Base-by-base conservation (phyloP, 192 early-diverging fungal species). In the Mortierella claussenii region DNA sequence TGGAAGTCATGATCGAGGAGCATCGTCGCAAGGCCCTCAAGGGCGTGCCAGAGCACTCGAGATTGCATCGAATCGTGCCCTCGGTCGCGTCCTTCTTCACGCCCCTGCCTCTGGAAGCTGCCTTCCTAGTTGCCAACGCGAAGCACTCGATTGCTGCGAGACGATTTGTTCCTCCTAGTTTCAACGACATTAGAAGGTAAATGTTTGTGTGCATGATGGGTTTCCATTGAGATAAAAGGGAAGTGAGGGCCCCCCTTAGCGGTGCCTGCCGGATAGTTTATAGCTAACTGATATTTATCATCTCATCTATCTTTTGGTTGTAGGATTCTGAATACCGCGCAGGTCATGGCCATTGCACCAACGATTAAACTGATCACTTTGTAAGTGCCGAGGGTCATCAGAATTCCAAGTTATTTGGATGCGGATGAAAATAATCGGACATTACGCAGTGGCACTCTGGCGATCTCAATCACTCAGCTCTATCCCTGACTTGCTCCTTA, bases 311-410 rank as follows among this genome's bases (percentile, higher is more conserved):
- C n/a, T n/a, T n/a, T 48, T 49, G 32, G 34, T 40, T 21, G 21
- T 49, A 85, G 92, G 52, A 89, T 95, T 26, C 83, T 97, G n/a
- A 97, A 97, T 61, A 87, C 87, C 10, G 95, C 94, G n/a, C 95
- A 97, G 78, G 85, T 82, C 11, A 83, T 84, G 60, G 92, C 94
- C 7, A 92, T 94, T 54, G 91, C 92, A 5, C 82, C 88, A 1
- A 73, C 80, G 15, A 62, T 96, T 17, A 79, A 84, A 55, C 74
- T 97, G 47, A 92, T 97, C 60, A 97, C 95, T 1, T 97, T 97
- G 85, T 88, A 85, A 58, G 81, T 68, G 37, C 7, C 13, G 37
- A 40, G n/a, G n/a, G n/a, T n/a, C n/a, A n/a, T n/a, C n/a, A n/a
- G n/a, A n/a, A n/a, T n/a, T n/a, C n/a, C n/a, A n/a, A n/a, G n/a